Evolutionary conservation across 116 monocot genomes (phyloP).

Genomic region (Papilionanthe hybrid): DNA sequence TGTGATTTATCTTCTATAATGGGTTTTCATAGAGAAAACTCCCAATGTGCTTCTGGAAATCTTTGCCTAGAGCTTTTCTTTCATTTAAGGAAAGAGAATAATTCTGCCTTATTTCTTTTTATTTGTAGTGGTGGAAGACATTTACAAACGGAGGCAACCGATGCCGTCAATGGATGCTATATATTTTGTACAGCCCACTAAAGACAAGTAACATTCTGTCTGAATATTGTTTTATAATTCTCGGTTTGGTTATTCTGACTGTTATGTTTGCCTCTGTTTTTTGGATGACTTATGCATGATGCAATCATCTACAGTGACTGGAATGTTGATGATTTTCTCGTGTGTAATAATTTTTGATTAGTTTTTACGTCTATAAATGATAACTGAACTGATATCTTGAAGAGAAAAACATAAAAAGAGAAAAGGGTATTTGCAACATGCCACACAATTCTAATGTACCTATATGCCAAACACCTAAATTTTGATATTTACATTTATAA

Average conservation of each 20-base stretch:
- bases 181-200: conserved; percentile 42
- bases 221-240: neutral
- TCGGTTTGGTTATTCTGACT: neutral
- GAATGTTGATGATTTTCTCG: neutral
- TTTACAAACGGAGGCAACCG: conserved; percentile 39
- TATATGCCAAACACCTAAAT: no score
- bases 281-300: neutral
- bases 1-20: neutral
- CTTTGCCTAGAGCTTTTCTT: neutral
- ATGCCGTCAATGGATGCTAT: conserved; percentile 41
- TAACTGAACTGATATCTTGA: neutral
- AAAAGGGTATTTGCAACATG: neutral
- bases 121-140: conserved; percentile 39
- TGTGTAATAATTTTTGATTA: neutral
- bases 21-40: neutral
- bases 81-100: neutral
- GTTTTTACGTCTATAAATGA: neutral
- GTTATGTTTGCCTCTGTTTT: neutral
- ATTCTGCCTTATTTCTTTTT: conserved; percentile 1
- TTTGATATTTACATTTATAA: no score
- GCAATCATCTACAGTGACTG: neutral
- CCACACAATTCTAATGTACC: no score
- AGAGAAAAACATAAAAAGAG: neutral
- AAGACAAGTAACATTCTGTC: conserved; percentile 23
- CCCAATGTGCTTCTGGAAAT: no score